Evolutionary conservation across 129 eudicot species (phyloP).

Genomic region (Tagetes erecta): DNA sequence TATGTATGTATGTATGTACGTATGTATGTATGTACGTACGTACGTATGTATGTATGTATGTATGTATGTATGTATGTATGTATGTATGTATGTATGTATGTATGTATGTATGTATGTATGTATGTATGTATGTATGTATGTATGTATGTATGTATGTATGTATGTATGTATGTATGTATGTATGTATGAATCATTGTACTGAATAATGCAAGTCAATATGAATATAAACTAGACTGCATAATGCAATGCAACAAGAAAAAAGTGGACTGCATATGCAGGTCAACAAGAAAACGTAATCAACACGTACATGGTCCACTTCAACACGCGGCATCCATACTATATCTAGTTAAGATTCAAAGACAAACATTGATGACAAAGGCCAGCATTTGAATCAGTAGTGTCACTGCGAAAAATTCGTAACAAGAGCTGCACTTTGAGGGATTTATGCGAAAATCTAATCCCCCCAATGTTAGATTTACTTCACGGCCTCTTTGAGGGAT

Average conservation of each 20-base stretch:
- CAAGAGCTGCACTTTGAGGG: conserved; percentile 73
- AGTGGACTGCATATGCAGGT: too few relatives aligned
- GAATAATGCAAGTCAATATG: neutral
- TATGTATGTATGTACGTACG: too few relatives aligned
- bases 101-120: conserved; percentile 2
- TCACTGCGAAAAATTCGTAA: conserved; percentile 89
- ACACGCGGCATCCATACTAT: too few relatives aligned
- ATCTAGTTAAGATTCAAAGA: neutral
- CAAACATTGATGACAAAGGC: conserved; percentile 86
- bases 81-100: conserved; percentile 4
- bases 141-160: conserved; percentile 6
- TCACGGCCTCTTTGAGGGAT: conserved; percentile 96
- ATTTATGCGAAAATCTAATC: conserved; percentile 56
- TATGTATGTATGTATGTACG: conserved; percentile 8
- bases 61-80: neutral
- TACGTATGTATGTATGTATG: neutral
- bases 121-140: conserved; percentile 10
- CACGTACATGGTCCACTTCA: too few relatives aligned
- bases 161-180: conserved; percentile 8
- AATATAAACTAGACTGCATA: too few relatives aligned
- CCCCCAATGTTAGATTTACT: conserved; percentile 92
- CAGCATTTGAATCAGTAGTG: conserved; percentile 65
- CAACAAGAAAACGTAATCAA: too few relatives aligned
- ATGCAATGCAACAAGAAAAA: too few relatives aligned
- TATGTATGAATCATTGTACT: neutral